phyloP scores from a whole-genome alignment of 75 land plant species.

The Isoetes taiwanensis region DNA sequence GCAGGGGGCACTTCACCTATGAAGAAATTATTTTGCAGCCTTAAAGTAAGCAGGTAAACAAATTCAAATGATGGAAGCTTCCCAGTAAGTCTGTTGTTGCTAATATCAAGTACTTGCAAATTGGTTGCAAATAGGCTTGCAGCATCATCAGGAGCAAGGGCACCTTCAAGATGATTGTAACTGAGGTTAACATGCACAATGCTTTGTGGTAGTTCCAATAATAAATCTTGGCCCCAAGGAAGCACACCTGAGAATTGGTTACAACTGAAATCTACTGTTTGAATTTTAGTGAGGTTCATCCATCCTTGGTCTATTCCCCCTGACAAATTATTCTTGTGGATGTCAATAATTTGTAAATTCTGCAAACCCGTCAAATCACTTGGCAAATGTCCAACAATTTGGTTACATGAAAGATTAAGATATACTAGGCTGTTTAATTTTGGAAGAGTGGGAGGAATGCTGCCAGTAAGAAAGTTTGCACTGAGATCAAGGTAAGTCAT shows the following conservation, averaged over 20 bases:
- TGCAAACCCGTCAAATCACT: not conserved
- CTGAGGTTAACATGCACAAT: not conserved
- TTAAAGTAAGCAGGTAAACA: not conserved
- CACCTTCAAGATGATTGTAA: not conserved
- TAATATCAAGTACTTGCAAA: not conserved
- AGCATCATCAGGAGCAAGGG: not conserved
- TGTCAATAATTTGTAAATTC: not conserved
- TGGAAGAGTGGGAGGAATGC: constrained; percentile 37
- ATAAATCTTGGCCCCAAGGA: not conserved
- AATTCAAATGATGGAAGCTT: constrained; percentile 1
- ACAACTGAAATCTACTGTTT: not conserved
- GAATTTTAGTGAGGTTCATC: not conserved
- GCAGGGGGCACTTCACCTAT: not conserved
- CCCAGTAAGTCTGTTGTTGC: not conserved
- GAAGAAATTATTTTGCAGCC: constrained; percentile 3
- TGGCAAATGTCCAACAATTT: not conserved
- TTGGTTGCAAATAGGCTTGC: not conserved
- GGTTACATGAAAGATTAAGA: not conserved
- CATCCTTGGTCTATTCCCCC: not conserved
- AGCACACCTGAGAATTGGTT: constrained; percentile 1
- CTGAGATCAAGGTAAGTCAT: not conserved
- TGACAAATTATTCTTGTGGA: not conserved
- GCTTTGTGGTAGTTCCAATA: not conserved
- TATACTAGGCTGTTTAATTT: constrained; percentile 13
- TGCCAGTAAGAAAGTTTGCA: not conserved